phyloP scores from a whole-genome alignment of 2,329 filamentous ascomycete species.

The Cladobotryum protrusum region DNA sequence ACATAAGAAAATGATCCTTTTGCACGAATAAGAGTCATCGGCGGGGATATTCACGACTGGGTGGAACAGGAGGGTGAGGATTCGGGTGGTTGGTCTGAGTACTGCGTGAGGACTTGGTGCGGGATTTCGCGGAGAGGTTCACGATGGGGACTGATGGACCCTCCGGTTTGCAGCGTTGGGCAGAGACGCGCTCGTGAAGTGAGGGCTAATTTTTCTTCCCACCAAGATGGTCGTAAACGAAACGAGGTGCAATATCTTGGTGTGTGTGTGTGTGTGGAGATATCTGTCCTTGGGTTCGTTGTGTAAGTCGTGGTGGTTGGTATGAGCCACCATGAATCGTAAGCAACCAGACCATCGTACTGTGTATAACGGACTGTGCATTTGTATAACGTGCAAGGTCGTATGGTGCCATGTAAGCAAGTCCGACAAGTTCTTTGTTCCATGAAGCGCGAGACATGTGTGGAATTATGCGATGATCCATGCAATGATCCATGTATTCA shows the following conservation, averaged over 20 bases:
- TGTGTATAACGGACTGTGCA: background rate
- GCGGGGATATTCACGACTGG: too few species aligned
- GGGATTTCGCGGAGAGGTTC: background rate
- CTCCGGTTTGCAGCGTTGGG: background rate
- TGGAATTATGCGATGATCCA: too few species aligned
- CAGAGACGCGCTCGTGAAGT: background rate
- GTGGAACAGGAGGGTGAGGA: too few species aligned
- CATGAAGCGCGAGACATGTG: too few species aligned
- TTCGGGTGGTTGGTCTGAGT: background rate
- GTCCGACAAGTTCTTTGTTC: background rate
- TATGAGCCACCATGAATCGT: background rate
- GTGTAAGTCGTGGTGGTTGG: background rate
- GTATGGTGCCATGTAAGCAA: background rate
- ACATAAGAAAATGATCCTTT: background rate
- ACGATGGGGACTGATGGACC: slow-evolving; percentile 2
- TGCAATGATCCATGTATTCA: too few species aligned
- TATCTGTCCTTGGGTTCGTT: background rate
- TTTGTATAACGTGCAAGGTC: background rate
- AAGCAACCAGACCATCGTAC: background rate
- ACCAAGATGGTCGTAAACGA: too few species aligned
- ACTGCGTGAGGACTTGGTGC: background rate
- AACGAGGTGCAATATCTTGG: background rate
- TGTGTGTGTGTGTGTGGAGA: background rate
- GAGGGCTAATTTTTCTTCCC: background rate
- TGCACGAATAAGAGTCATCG: too few species aligned